Percentiles rank a stretch among this genome's conserved stretches.
phyloP scores from a whole-genome alignment of 495 filamentous ascomycete species.

The Trichoderma virens region DNA sequence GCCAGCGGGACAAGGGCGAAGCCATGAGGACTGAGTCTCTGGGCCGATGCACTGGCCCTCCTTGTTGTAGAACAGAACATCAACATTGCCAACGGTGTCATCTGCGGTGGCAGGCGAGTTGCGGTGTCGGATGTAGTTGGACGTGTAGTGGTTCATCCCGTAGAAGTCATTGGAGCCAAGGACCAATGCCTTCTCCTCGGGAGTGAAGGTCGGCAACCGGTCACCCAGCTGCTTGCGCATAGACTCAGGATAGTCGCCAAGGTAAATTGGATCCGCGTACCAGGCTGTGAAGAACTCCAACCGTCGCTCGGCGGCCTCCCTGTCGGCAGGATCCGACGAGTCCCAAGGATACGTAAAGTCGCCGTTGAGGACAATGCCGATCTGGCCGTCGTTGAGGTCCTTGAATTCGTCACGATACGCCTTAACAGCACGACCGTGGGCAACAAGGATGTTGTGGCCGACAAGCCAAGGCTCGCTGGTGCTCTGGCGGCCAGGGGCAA shows the following conservation, averaged over 20 bases:
- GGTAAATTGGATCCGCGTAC: conserved; percentile 71
- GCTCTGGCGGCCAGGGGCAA: conserved; percentile 54
- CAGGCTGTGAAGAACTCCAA: conserved; percentile 59
- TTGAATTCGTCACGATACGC: conserved; percentile 63
- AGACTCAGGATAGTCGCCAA: conserved; percentile 66
- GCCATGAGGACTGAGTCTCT: conserved; percentile 69
- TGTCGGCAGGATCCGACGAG: conserved; percentile 44
- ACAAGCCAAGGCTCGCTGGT: conserved; percentile 52
- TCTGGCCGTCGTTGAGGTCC: conserved; percentile 44
- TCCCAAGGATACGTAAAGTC: conserved; percentile 54
- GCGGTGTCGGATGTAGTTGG: conserved; percentile 72
- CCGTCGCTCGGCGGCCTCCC: conserved; percentile 55
- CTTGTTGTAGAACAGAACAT: conserved; percentile 61
- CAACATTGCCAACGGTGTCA: conserved; percentile 65
- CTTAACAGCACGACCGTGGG: conserved; percentile 55
- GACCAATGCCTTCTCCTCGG: conserved; percentile 58
- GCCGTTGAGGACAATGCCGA: conserved; percentile 57
- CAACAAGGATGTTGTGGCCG: conserved; percentile 53
- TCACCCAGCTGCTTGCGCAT: conserved; percentile 67
- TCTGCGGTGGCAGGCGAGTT: conserved; percentile 45
- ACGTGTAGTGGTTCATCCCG: conserved; percentile 81
- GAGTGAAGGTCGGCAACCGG: conserved; percentile 56
- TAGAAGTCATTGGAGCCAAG: conserved; percentile 76
- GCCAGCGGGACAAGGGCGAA: conserved; percentile 60
- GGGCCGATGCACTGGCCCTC: conserved; percentile 60